A percentile compares a stretch with the other conserved stretches of the same genome.
phyloP scores from a whole-genome alignment of 2,329 filamentous ascomycete genomes.

The Cadophora luteo-olivacea region DNA sequence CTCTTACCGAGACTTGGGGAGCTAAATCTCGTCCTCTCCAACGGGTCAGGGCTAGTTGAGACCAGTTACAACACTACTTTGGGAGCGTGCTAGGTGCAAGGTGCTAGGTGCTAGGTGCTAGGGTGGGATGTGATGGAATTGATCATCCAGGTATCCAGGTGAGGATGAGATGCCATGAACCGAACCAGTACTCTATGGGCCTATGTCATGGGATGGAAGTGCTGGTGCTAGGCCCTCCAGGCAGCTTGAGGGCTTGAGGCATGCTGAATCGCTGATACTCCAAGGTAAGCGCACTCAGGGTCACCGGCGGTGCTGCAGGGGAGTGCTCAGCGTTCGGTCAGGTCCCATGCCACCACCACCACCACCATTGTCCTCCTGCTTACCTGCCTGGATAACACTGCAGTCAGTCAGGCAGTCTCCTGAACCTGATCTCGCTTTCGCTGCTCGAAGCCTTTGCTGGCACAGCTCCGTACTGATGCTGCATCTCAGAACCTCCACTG shows the following conservation, averaged over 20 bases:
- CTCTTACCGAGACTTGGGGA: conserved; percentile 14
- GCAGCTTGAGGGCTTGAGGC: too few species aligned
- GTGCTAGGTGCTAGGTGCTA: neutral
- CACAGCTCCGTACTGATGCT: conserved; percentile 9
- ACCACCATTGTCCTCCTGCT: neutral
- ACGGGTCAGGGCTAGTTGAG: neutral
- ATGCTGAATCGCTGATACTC: neutral
- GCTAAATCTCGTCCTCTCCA: conserved; percentile 19
- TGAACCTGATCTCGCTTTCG: conserved; percentile 5
- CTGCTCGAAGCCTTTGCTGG: neutral
- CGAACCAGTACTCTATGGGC: neutral
- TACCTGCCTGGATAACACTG: neutral
- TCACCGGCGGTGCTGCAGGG: neutral
- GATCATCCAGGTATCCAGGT: neutral
- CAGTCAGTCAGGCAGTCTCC: neutral
- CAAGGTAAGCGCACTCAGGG: neutral
- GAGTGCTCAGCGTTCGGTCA: neutral
- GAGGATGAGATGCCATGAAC: neutral
- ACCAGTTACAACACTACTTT: neutral
- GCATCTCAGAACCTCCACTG: neutral
- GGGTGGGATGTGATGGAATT: neutral
- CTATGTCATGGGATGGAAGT: neutral
- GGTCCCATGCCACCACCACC: neutral
- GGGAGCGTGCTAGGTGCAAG: neutral
- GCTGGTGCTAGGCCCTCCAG: neutral